These are phyloP conservation scores for Metschnikowia reukaufii DNA, from an alignment of 805 yeast genomes.

Conservation along the genomic window DNA sequence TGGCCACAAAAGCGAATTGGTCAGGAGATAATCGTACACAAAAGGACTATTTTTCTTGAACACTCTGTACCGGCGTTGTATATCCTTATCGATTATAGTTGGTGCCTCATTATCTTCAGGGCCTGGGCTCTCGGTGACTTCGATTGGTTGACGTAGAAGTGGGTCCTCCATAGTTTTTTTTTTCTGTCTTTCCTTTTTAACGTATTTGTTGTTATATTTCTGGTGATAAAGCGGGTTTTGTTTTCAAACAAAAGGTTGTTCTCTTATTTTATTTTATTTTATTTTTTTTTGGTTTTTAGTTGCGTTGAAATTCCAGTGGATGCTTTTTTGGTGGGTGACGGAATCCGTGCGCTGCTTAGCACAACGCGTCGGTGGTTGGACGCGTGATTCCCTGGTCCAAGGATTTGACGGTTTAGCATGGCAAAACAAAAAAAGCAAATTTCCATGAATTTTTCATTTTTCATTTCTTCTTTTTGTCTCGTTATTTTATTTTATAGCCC, in stretches of 20 bases:
- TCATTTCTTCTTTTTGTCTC: too few relatives aligned
- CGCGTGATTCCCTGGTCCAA: background rate
- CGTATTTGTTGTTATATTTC: background rate
- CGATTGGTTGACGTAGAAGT: background rate
- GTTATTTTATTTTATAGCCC: too few relatives aligned
- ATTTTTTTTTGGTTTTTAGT: background rate
- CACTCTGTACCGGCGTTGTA: constrained; percentile 44
- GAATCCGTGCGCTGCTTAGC: background rate
- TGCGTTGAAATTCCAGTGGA: too few relatives aligned
- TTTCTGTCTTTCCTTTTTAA: background rate
- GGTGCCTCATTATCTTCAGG: constrained; percentile 2
- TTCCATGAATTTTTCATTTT: too few relatives aligned
- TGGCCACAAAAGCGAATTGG: constrained; percentile 63
- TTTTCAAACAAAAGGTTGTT: background rate
- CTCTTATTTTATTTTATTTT: too few relatives aligned
- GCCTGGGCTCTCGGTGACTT: background rate
- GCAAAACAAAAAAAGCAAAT: background rate
- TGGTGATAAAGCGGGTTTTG: background rate
- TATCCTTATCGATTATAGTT: constrained; percentile 28
- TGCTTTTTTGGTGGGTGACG: too few relatives aligned
- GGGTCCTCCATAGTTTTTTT: constrained; percentile 1
- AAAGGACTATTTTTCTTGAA: constrained; percentile 66
- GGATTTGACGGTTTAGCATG: too few relatives aligned
- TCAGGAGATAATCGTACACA: constrained; percentile 52
- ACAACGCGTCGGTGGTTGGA: background rate